A percentile compares a stretch with the other conserved stretches of the same genome.
These are phyloP conservation scores for Purpureocillium lavendulum DNA, from an alignment of 2,329 filamentous ascomycete genomes.

Conservation along the genomic window DNA sequence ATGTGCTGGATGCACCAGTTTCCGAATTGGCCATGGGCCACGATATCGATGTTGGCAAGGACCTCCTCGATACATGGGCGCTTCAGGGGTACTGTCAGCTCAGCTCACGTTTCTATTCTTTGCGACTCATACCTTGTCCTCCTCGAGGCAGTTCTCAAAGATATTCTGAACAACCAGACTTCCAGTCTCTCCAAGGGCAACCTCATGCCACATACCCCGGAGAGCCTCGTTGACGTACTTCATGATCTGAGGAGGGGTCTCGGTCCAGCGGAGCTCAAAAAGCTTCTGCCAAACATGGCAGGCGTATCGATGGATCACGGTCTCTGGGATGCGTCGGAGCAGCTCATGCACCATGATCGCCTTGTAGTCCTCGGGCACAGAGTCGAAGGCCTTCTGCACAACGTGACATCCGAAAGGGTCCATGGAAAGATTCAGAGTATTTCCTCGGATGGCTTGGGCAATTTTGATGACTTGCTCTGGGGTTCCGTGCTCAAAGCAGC, in stretches of 20 bases:
- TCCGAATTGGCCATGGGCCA: conserved; percentile 94
- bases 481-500: conserved; percentile 97
- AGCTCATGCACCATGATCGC: conserved; percentile 98
- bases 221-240: conserved; percentile 94
- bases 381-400: conserved; percentile 97
- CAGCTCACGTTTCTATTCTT: not conserved
- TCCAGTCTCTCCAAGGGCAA: conserved; percentile 92
- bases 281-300: conserved; percentile 99
- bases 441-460: conserved; percentile 86
- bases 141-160: conserved; percentile 97
- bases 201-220: conserved; percentile 96
- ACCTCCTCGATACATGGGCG: conserved; percentile 97
- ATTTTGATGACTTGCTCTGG: conserved; percentile 92
- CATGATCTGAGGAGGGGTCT: conserved; percentile 96
- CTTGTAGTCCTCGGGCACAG: conserved; percentile 95
- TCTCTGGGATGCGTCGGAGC: conserved; percentile 89
- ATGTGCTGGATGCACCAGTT: conserved; percentile 99
- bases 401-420: conserved; percentile 98
- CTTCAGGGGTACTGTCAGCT: conserved; percentile 35
- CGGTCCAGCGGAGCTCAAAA: conserved; percentile 93
- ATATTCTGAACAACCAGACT: conserved; percentile 99
- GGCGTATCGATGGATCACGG: conserved; percentile 95
- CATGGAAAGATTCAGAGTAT: conserved; percentile 92
- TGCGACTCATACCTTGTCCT: conserved; percentile 69
- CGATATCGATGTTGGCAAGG: conserved; percentile 86